Percentiles rank a stretch among this genome's conserved stretches.
phyloP scores from a whole-genome alignment of 768 basidiomycete species.

The Phallus indusiatus region DNA sequence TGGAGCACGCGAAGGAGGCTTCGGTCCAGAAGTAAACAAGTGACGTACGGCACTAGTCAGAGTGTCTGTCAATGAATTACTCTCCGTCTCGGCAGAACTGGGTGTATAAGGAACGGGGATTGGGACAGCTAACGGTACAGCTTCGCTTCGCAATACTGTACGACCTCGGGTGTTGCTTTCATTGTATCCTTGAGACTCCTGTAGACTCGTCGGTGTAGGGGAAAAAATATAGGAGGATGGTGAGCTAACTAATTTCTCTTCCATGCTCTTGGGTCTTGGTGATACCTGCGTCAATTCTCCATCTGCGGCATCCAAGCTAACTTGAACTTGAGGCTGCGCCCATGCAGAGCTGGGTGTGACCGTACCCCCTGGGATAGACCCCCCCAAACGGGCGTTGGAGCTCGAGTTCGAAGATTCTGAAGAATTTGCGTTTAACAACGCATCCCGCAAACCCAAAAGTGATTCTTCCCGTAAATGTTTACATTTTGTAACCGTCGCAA shows the following conservation, averaged over 20 bases:
- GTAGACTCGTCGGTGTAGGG: not conserved
- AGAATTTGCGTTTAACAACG: slow-evolving; percentile 45
- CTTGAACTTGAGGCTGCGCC: slow-evolving; percentile 49
- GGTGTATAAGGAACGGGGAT: not conserved
- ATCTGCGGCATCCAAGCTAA: slow-evolving; percentile 41
- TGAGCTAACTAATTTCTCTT: not conserved
- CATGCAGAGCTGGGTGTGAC: slow-evolving; percentile 33
- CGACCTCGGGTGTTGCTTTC: no score
- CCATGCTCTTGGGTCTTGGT: not conserved
- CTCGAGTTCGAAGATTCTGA: slow-evolving; percentile 19
- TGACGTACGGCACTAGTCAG: slow-evolving; percentile 52
- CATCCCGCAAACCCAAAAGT: slow-evolving; percentile 50
- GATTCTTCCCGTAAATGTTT: slow-evolving; percentile 54
- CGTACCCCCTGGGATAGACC: not conserved
- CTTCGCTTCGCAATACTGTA: not conserved
- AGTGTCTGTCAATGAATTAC: slow-evolving; percentile 39
- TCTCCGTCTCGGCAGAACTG: slow-evolving; percentile 22
- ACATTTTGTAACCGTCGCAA: slow-evolving; percentile 51
- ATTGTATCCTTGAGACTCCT: no score
- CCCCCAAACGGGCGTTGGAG: slow-evolving; percentile 4
- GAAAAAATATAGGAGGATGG: not conserved
- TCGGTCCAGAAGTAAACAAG: slow-evolving; percentile 33
- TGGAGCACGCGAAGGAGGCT: slow-evolving; percentile 19
- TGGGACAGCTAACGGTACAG: not conserved
- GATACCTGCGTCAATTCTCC: slow-evolving; percentile 30